Base-by-base conservation (phyloP, 495 filamentous ascomycete species). In the Tuber magnatum region DNA sequence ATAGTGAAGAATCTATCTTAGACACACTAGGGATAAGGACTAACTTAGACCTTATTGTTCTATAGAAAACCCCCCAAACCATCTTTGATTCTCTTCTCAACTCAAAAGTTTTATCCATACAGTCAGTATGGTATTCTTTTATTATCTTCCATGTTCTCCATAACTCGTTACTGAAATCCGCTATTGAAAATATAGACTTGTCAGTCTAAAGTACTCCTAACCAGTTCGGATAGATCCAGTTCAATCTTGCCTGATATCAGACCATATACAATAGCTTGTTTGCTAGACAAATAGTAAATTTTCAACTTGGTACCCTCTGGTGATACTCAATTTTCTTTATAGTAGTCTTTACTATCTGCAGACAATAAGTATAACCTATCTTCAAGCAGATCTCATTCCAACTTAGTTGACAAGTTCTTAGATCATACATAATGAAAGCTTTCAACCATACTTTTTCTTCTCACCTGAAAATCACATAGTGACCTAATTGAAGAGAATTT, bases 161-260 rank as follows among this genome's bases (percentile, higher is more conserved):
- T n/a, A n/a, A n/a, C 5, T 69, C 10, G 35, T 48, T 28, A 7
- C 35, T 20, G 46, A 77, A 79, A 22, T 69, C 69, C 6, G 22
- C 35, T 22, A 48, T 77, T 18, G 68, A 73, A 74, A 72, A 77
- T 6, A 40, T 68, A 65, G 75, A 77, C 70, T 79, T 68, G 39
- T 77, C 71, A 44, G 75, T 77, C 72, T 70, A 79, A 16, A 79
- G 3, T 39, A 75, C 39, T 42, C 69, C 20, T 38, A 14, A 69
- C 69, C 71, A 77, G n/a, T 75, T 20, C 22, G 77, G 42, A 56
- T 72, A 73, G 32, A 46, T 70, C 72, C 69, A 79, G 38, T 40
- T 16, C 1, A 71, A 20, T 12, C 74, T 12, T 42, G 46, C 38
- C 32, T 56, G 28, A 71, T 20, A 68, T 28, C 16, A 79, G 6